A percentile compares a stretch with the other conserved stretches of the same genome.
These are phyloP conservation scores for Colletotrichum somersetense DNA, from an alignment of 2,329 filamentous ascomycete species.

Conservation along the genomic window DNA sequence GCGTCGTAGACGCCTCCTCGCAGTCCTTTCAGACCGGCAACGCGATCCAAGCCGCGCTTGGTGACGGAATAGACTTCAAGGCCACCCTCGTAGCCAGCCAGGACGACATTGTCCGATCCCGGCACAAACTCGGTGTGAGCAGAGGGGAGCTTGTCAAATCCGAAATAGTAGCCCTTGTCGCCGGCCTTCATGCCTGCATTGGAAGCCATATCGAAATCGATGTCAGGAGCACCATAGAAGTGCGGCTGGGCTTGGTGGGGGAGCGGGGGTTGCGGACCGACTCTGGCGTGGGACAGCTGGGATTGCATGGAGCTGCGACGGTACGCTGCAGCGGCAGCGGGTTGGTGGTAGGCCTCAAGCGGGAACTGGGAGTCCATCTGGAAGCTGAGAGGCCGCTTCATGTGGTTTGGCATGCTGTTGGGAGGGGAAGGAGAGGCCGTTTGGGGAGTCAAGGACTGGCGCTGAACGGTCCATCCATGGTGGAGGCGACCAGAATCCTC, in stretches of 20 bases:
- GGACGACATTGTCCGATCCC: constrained; percentile 72
- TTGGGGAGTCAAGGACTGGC: constrained; percentile 59
- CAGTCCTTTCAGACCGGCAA: constrained; percentile 80
- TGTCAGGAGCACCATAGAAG: constrained; percentile 80
- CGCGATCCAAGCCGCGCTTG: constrained; percentile 76
- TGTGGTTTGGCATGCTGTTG: constrained; percentile 42
- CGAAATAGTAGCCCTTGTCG: constrained; percentile 81
- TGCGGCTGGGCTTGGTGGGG: constrained; percentile 83
- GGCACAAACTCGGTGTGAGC: constrained; percentile 47
- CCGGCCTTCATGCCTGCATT: constrained; percentile 71
- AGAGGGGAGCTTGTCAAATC: constrained; percentile 78
- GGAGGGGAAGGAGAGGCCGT: constrained; percentile 58
- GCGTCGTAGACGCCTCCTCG: constrained; percentile 84
- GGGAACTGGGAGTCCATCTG: constrained; percentile 64
- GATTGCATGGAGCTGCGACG: constrained; percentile 66
- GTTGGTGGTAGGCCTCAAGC: constrained; percentile 55
- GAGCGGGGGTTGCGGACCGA: constrained; percentile 69
- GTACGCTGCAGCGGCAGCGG: constrained; percentile 51
- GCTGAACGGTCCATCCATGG: constrained; percentile 61
- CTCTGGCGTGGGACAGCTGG: constrained; percentile 61
- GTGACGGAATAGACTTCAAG: constrained; percentile 81
- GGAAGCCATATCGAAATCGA: constrained; percentile 75
- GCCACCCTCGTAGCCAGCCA: constrained; percentile 85
- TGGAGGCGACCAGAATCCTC: constrained; percentile 60
- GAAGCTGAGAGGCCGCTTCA: constrained; percentile 56